Evolutionary conservation across 345 rosid species (phyloP), one percentile per base, ranked within the genome.

Genomic region (Gynandropsis gynandra): DNA sequence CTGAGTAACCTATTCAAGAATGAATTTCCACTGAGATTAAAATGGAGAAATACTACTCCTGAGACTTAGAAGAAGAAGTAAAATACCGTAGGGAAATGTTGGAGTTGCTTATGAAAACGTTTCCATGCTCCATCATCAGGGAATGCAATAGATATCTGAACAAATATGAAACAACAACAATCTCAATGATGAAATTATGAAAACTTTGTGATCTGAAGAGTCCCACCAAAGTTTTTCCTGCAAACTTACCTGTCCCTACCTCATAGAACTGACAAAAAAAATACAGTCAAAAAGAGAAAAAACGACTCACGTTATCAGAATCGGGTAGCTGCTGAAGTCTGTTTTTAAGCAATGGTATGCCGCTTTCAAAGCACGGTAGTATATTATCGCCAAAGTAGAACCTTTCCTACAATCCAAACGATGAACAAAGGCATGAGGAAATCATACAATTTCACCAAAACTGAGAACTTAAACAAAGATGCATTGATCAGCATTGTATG

Each of bases 61-160:
- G 5, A 36, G 42, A n/a, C 42, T 15, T 4, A 13, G 7, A 44
- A 16, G 7, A 56, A 12, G 36, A 27, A 57, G 16, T 50, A 40
- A 17, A 37, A 48, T 80, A 90, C 98, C 77, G 57, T 82, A 9
- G 98, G 98, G 57, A 82, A 90, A 76, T 90, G 98, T 57, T 90
- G 96, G 65, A 90, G 85, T 71, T 82, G 96, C 57, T 87, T 90
- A 72, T 90, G 92, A 73, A 87, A 90, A 56, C 96, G 69, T 70
- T 90, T 90, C 96, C 96, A 90, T 13, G 96, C 95, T 66, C 98
- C 98, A 62, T 90, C 98, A 72, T 90, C 98, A 14, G 98, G 98
- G 69, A 87, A 90, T 67, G 98, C 98, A 66, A 90, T 84, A 45
- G 98, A 76, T 72, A 87, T 84, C 98, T 90, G 87, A 31, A 58